Percentiles rank a stretch among this genome's conserved stretches.
These are phyloP conservation scores for Fragosphaeria purpurea DNA, from an alignment of 2,329 filamentous ascomycete species.

Conservation along the genomic window DNA sequence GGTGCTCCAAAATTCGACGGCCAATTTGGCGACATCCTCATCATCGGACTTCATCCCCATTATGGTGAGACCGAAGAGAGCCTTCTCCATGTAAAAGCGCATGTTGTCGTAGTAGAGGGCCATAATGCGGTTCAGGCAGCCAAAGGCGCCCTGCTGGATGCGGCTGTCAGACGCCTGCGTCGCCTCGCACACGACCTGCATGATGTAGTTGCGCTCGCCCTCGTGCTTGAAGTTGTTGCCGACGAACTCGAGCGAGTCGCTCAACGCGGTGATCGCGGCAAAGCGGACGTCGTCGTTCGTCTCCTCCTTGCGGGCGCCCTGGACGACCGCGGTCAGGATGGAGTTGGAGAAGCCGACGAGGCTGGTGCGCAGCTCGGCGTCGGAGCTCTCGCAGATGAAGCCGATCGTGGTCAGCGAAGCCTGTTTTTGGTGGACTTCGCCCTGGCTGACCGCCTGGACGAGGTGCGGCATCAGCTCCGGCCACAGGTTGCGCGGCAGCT, in stretches of 20 bases:
- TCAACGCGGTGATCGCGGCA: constrained; percentile 85
- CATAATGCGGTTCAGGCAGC: constrained; percentile 98
- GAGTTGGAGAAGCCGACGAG: constrained; percentile 86
- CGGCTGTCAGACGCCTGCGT: constrained; percentile 85
- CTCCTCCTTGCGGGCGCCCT: constrained; percentile 95
- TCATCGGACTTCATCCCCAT: constrained; percentile 98
- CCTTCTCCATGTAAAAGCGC: constrained; percentile 99
- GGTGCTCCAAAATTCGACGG: constrained; percentile 99
- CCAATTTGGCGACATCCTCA: constrained; percentile 95
- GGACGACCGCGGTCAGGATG: constrained; percentile 93
- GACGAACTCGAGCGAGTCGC: constrained; percentile 95
- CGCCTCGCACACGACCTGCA: constrained; percentile 99
- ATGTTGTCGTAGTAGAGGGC: constrained; percentile 98
- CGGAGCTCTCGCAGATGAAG: constrained; percentile 95
- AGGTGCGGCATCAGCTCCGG: constrained; percentile 78
- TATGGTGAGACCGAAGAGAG: constrained; percentile 91
- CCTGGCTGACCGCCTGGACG: constrained; percentile 86
- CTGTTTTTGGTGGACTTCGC: constrained; percentile 83
- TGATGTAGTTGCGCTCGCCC: constrained; percentile 98
- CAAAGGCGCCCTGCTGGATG: constrained; percentile 93
- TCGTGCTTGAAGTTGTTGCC: constrained; percentile 98
- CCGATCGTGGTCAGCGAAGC: constrained; percentile 92
- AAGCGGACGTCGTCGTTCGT: constrained; percentile 80
- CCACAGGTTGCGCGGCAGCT: constrained; percentile 90
- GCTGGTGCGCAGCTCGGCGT: constrained; percentile 71